phyloP scores from a whole-genome alignment of 2,329 filamentous ascomycete genomes.

The Fusarium sp. region DNA sequence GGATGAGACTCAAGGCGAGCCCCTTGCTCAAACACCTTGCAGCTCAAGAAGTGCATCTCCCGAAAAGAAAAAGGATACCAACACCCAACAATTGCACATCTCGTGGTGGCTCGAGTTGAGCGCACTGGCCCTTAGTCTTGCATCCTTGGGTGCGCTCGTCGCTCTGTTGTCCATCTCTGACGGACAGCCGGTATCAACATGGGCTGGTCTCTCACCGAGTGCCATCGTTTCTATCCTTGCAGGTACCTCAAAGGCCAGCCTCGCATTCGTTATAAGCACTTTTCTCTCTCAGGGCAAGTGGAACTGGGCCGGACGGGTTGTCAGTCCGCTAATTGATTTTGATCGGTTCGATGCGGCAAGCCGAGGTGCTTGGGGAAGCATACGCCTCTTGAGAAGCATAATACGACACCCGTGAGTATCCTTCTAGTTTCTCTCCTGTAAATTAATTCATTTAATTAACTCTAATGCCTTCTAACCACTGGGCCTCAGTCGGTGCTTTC shows the following conservation, averaged over 20 bases:
- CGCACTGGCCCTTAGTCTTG: not conserved
- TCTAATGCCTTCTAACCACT: not conserved
- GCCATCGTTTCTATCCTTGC: slow-evolving; percentile 22
- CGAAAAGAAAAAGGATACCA: not conserved
- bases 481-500: slow-evolving; percentile 2
- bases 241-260: not conserved
- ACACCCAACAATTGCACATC: not conserved
- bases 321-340: slow-evolving; percentile 16
- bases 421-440: not conserved
- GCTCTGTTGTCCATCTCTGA: not conserved
- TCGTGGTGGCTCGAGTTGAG: not conserved
- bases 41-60: not conserved
- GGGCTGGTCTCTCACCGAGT: not conserved
- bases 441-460: not conserved
- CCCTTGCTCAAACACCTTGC: not conserved
- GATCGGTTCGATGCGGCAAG: slow-evolving; percentile 30
- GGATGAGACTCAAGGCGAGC: not conserved
- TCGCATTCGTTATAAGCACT: slow-evolving; percentile 10
- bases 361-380: slow-evolving; percentile 11
- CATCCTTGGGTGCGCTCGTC: not conserved
- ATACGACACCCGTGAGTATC: slow-evolving; percentile 7
- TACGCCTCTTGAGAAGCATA: not conserved
- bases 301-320: slow-evolving; percentile 19
- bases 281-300: slow-evolving; percentile 29
- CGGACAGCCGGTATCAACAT: not conserved